phyloP scores from a whole-genome alignment of 805 yeast genomes.

The Nakazawaea holstii region DNA sequence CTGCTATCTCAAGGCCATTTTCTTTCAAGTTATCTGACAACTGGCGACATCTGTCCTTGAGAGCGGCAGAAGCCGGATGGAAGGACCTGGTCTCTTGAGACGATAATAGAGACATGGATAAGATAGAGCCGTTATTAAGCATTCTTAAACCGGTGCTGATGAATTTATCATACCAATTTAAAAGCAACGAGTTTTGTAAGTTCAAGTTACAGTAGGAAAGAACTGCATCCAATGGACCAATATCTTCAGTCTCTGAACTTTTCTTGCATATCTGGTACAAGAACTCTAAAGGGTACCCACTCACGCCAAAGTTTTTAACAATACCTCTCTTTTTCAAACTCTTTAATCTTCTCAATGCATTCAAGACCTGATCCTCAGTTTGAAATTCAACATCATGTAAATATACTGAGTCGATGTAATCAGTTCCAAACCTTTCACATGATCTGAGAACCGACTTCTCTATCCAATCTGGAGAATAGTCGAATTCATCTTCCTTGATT shows the following conservation, averaged over 20 bases:
- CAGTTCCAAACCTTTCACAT: constrained; percentile 56
- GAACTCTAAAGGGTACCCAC: constrained; percentile 81
- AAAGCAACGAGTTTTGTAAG: constrained; percentile 61
- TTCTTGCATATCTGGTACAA: constrained; percentile 46
- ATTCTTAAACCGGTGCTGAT: constrained; percentile 45
- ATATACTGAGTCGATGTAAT: constrained; percentile 74
- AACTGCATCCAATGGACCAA: constrained; percentile 68
- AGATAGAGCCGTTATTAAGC: constrained; percentile 74
- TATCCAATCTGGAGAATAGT: constrained; percentile 61
- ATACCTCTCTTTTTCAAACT: constrained; percentile 58
- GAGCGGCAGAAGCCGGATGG: constrained; percentile 70
- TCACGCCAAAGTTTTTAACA: constrained; percentile 64
- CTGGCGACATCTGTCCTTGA: constrained; percentile 47
- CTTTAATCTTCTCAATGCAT: constrained; percentile 59
- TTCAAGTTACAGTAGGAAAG: constrained; percentile 80
- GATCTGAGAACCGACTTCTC: constrained; percentile 63
- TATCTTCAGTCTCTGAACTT: constrained; percentile 29
- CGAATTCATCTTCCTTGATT: constrained; percentile 60
- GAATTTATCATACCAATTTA: constrained; percentile 43
- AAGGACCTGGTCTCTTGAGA: constrained; percentile 61
- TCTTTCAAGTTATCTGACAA: constrained; percentile 32
- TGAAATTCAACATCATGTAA: constrained; percentile 89
- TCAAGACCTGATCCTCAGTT: constrained; percentile 43
- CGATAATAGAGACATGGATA: constrained; percentile 82
- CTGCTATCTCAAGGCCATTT: constrained; percentile 63